Evolutionary conservation across 192 early-diverging fungal species (phyloP).

Genomic region (Coemansia sp.): DNA sequence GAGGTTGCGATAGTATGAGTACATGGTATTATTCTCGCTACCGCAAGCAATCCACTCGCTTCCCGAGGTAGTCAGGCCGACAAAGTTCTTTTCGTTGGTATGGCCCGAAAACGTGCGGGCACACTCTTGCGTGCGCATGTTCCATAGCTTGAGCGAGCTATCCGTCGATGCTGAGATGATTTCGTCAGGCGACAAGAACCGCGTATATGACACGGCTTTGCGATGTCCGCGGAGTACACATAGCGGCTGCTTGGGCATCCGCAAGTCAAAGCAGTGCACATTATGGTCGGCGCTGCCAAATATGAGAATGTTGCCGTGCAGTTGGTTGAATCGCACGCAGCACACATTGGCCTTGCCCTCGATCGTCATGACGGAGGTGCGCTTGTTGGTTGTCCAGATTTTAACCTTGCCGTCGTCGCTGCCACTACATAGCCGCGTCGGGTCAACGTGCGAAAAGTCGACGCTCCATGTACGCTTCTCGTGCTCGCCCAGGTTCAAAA

Average conservation of each 20-base stretch:
- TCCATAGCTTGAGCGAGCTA: conserved; percentile 88
- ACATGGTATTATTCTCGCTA: conserved; percentile 89
- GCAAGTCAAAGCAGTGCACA: conserved; percentile 88
- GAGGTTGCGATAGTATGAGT: conserved; percentile 76
- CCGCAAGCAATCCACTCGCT: conserved; percentile 90
- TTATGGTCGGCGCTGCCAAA: conserved; percentile 94
- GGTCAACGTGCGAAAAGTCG: conserved; percentile 77
- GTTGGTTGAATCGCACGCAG: conserved; percentile 90
- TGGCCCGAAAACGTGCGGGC: conserved; percentile 80
- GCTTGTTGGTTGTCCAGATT: conserved; percentile 81
- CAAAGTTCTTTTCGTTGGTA: conserved; percentile 95
- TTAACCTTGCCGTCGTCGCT: conserved; percentile 93
- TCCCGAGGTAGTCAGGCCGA: conserved; percentile 75
- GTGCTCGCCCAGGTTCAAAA: conserved; percentile 79
- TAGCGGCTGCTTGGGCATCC: conserved; percentile 68
- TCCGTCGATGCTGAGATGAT: conserved; percentile 91
- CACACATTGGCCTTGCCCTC: conserved; percentile 87
- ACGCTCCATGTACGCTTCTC: conserved; percentile 92
- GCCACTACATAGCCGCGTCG: conserved; percentile 77
- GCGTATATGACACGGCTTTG: conserved; percentile 94
- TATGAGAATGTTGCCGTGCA: conserved; percentile 67
- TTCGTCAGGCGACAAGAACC: conserved; percentile 74
- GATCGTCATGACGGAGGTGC: conserved; percentile 73
- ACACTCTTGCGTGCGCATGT: conserved; percentile 57
- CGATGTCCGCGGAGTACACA: conserved; percentile 80